Conservation (phyloP, 306 rosid genomes). For the Phaseolus lunatus region DNA sequence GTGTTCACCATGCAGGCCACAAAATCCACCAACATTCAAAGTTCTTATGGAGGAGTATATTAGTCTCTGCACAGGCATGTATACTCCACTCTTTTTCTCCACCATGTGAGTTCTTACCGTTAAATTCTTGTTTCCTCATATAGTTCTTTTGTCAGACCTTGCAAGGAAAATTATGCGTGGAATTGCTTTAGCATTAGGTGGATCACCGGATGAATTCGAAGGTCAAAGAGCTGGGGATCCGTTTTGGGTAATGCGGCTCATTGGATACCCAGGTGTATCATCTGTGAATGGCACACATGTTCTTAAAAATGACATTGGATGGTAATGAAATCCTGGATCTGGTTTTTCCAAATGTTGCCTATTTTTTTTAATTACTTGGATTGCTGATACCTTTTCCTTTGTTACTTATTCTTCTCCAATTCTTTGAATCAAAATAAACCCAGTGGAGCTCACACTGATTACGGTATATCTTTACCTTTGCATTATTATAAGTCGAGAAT, state of each 20-base stretch:
- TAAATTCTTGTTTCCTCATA: conserved; percentile 17
- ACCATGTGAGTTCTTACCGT: not conserved
- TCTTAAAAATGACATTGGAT: conserved; percentile 71
- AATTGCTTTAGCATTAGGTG: conserved; percentile 86
- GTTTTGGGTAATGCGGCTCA: conserved; percentile 86
- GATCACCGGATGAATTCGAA: conserved; percentile 89
- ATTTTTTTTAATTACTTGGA: not conserved
- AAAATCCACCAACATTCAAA: conserved; percentile 68
- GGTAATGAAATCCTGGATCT: conserved; percentile 57
- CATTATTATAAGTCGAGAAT: conserved; percentile 25
- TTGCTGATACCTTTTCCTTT: conserved; percentile 47
- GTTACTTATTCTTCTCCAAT: conserved; percentile 28
- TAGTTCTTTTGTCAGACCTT: conserved; percentile 64
- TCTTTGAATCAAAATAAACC: conserved; percentile 45
- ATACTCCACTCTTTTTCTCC: conserved; percentile 1
- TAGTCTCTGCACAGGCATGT: conserved; percentile 77
- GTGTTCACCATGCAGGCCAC: conserved; percentile 67
- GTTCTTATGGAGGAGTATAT: conserved; percentile 76
- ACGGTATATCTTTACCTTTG: conserved; percentile 59
- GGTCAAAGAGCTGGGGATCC: conserved; percentile 92
- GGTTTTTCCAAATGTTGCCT: conserved; percentile 13
- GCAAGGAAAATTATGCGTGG: conserved; percentile 88
- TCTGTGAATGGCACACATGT: conserved; percentile 47
- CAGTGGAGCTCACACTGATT: conserved; percentile 97
- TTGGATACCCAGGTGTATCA: conserved; percentile 77